These are phyloP conservation scores for Populus hybrid DNA, from an alignment of 441 rosid species.

Conservation along the genomic window DNA sequence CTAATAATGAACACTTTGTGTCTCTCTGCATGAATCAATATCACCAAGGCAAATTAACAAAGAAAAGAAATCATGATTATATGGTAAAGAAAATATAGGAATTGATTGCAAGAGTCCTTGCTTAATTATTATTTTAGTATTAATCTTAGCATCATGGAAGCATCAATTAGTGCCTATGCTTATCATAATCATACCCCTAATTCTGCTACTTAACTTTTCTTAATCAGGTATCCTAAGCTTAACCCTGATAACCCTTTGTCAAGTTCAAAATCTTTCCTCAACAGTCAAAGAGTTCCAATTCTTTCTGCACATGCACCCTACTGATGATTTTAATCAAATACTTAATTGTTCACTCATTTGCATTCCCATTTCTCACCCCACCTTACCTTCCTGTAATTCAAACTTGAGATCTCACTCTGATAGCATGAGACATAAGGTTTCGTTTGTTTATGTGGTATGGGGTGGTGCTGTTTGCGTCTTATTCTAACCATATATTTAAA, in stretches of 20 bases:
- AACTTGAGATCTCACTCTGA: too few relatives aligned
- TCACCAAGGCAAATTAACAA: constrained; percentile 18
- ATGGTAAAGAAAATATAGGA: constrained; percentile 7
- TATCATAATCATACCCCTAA: constrained; percentile 28
- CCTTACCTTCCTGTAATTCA: neutral
- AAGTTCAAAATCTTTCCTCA: neutral
- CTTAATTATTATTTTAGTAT: neutral
- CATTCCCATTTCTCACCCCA: neutral
- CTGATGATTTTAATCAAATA: neutral
- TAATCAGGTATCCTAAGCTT: constrained; percentile 16
- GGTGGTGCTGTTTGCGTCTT: too few relatives aligned
- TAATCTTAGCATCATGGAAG: constrained; percentile 16
- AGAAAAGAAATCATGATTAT: constrained; percentile 15
- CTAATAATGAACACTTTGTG: constrained; percentile 5
- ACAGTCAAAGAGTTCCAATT: neutral
- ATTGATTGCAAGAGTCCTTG: constrained; percentile 4
- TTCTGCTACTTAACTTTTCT: constrained; percentile 1
- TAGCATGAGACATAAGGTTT: too few relatives aligned
- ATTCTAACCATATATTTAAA: too few relatives aligned
- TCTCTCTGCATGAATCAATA: constrained; percentile 14
- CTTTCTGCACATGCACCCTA: constrained; percentile 18
- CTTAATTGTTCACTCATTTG: neutral
- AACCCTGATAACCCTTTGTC: neutral
- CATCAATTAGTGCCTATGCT: constrained; percentile 34
- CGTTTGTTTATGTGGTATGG: too few relatives aligned